Conservation (phyloP, 208 protist genomes). For the Strigomonas galati region DNA sequence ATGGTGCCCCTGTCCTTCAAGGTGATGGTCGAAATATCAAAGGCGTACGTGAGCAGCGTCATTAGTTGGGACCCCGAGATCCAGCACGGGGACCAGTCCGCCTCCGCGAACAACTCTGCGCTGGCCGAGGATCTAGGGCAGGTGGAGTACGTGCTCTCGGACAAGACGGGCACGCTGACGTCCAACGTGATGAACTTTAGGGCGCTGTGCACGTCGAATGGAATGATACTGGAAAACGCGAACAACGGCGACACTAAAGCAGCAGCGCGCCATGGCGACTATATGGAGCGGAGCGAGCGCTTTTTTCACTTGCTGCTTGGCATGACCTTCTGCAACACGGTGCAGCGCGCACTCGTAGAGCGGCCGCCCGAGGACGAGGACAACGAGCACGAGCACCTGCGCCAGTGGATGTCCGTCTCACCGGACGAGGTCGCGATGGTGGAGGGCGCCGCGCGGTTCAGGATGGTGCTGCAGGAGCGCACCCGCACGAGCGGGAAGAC, state of each 20-base stretch:
- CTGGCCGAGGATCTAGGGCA: slow-evolving; percentile 92
- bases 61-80: slow-evolving; percentile 91
- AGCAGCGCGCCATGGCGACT: background rate
- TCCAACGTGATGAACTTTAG: slow-evolving; percentile 84
- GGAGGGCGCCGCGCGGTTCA: slow-evolving; percentile 62
- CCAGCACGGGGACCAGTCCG: slow-evolving; percentile 31
- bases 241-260: slow-evolving; percentile 15
- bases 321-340: slow-evolving; percentile 71
- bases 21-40: slow-evolving; percentile 91
- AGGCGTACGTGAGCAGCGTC: slow-evolving; percentile 78
- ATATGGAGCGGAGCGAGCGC: background rate
- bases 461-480: slow-evolving; percentile 48
- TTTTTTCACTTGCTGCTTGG: slow-evolving; percentile 36
- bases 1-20: slow-evolving; percentile 97
- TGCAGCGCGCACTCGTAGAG: slow-evolving; percentile 32
- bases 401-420: slow-evolving; percentile 77
- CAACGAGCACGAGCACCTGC: slow-evolving; percentile 1
- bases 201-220: slow-evolving; percentile 35
- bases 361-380: background rate
- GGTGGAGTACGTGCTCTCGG: slow-evolving; percentile 89
- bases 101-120: slow-evolving; percentile 81
- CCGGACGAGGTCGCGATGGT: slow-evolving; percentile 93
- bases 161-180: slow-evolving; percentile 95
- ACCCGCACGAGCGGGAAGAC: slow-evolving; percentile 31
- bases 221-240: background rate